Evolutionary conservation across 1,284 basidiomycete genomes (phyloP).

Genomic region (Pholiota adiposa): DNA sequence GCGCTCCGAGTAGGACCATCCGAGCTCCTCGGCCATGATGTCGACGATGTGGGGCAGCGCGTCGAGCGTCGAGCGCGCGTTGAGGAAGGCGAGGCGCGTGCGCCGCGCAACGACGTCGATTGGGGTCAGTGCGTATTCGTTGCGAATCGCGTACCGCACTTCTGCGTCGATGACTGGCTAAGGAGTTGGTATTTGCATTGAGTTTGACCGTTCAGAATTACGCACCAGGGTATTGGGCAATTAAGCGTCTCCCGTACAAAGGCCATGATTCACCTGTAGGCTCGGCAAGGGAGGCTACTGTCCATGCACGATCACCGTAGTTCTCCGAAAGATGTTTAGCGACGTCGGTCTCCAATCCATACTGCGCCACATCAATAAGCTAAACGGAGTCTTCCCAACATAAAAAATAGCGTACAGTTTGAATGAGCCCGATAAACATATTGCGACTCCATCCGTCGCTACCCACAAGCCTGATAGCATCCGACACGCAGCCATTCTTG

Average conservation of each 20-base stretch:
- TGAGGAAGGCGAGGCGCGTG: constrained; percentile 91
- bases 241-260: constrained; percentile 81
- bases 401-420: constrained; percentile 61
- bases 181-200: no score
- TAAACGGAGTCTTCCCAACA: background rate
- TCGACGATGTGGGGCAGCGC: constrained; percentile 88
- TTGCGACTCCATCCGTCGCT: constrained; percentile 94
- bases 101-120: constrained; percentile 93
- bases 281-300: constrained; percentile 83
- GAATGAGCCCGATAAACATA: constrained; percentile 97
- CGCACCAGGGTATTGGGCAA: constrained; percentile 81
- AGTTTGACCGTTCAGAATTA: no score
- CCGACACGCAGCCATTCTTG: constrained; percentile 78
- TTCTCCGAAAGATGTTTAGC: constrained; percentile 93
- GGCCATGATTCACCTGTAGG: constrained; percentile 86
- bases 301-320: constrained; percentile 97
- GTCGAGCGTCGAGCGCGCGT: constrained; percentile 86
- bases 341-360: constrained; percentile 90
- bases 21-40: constrained; percentile 88
- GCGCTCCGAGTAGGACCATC: constrained; percentile 66
- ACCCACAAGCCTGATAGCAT: constrained; percentile 85
- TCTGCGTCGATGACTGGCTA: constrained; percentile 94
- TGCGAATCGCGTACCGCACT: constrained; percentile 86
- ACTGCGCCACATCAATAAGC: constrained; percentile 43
- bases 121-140: constrained; percentile 92